Evolutionary conservation across 2,329 filamentous ascomycete species (phyloP), one percentile per base, ranked within the genome.

Genomic region (Chaetomiaceae sp.): DNA sequence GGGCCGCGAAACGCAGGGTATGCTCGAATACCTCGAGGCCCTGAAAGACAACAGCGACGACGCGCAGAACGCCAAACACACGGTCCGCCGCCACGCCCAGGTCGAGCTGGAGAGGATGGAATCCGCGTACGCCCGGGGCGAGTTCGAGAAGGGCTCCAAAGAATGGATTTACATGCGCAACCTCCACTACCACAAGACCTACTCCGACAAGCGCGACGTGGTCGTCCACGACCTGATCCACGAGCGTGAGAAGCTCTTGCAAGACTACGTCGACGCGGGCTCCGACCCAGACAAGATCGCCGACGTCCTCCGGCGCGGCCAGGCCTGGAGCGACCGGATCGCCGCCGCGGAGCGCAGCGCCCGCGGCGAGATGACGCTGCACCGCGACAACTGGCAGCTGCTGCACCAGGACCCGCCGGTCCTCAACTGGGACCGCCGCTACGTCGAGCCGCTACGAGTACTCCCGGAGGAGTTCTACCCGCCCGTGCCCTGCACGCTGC

Each of bases 361-460:
- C 9, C 59, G 63, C 23, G 65, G 65, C 29, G 69, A 74, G 51
- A 75, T 75, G 61, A 53, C 64, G 20, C 65, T 70, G 27, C 62
- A 70, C 44, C 71, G 74, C 27, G 83, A 88, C 61, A 82, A 84
- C 63, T 66, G 76, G 40, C 78, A 80, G 58, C 59, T 78, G 15
- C 74, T 78, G 62, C 66, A 71, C 46, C 72, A 77, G 67, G 61
- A 74, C 0, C 73, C 76, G 1, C 79, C 82, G 0, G 62, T 77
- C 1, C 68, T 92, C 3, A 63, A 75, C 23, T 91, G 85, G 82
- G 89, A 95, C 67, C 76, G 79, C 1, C 83, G 91, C 15, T 71
- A 74, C 2, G 83, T 82, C 63, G 89, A 95, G 63, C 87, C 89
- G 0, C 73, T 96, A 15, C 68, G 73, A 22, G 78, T 81, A 3